These are phyloP conservation scores for Trichoderma virens DNA, from an alignment of 495 filamentous ascomycete genomes.

Conservation along the genomic window DNA sequence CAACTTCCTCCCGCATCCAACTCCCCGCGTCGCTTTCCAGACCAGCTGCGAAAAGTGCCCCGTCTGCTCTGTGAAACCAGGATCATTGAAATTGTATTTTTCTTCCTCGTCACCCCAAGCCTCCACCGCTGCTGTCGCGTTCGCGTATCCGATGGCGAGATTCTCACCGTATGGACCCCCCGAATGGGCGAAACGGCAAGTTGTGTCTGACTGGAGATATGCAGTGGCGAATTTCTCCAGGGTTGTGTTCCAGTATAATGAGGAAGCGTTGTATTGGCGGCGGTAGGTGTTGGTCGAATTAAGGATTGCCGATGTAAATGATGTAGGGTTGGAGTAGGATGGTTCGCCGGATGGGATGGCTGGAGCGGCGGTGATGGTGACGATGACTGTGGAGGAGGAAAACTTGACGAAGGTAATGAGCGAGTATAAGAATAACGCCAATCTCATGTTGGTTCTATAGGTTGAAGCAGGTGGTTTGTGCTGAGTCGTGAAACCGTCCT, in stretches of 20 bases:
- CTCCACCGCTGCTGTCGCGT: constrained; percentile 50
- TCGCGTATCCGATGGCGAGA: constrained; percentile 59
- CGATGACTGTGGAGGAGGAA: neutral
- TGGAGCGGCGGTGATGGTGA: constrained; percentile 23
- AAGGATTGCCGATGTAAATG: constrained; percentile 53
- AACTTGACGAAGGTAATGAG: neutral
- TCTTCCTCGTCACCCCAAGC: constrained; percentile 60
- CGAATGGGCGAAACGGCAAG: constrained; percentile 58
- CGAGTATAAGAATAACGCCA: neutral
- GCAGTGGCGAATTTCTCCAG: constrained; percentile 45
- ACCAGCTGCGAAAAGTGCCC: constrained; percentile 84
- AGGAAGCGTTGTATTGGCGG: constrained; percentile 50
- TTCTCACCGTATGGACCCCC: constrained; percentile 71
- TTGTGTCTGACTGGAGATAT: constrained; percentile 21
- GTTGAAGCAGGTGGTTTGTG: neutral
- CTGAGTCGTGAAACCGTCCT: neutral
- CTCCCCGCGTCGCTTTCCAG: constrained; percentile 60
- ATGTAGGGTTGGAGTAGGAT: constrained; percentile 37
- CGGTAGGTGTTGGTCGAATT: constrained; percentile 64
- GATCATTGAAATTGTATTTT: constrained; percentile 48
- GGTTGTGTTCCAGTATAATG: constrained; percentile 58
- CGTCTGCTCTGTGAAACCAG: constrained; percentile 54
- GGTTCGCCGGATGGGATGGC: constrained; percentile 24
- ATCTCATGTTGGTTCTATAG: neutral
- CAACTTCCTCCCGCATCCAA: constrained; percentile 59